Evolutionary conservation across 2,329 filamentous ascomycete species (phyloP).

Genomic region (Drechslerella coelobrocha): DNA sequence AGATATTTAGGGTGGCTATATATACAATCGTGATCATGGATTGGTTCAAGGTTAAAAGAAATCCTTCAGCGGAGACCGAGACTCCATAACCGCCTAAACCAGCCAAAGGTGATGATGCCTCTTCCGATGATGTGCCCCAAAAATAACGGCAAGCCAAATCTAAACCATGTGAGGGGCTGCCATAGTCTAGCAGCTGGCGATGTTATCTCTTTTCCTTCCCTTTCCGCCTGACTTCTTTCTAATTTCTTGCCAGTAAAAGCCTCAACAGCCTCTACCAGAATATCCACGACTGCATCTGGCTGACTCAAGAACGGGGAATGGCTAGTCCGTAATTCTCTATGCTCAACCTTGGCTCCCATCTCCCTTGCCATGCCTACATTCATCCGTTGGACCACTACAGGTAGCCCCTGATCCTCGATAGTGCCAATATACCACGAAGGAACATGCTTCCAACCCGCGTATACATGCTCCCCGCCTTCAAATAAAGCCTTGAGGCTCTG

Average conservation of each 20-base stretch:
- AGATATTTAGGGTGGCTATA: too few relatives aligned
- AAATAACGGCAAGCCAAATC: slow-evolving; percentile 42
- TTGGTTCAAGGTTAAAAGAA: too few relatives aligned
- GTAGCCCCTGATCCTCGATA: slow-evolving; percentile 59
- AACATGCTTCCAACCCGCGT: slow-evolving; percentile 63
- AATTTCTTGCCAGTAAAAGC: slow-evolving; percentile 54
- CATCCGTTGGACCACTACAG: slow-evolving; percentile 59
- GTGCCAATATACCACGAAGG: slow-evolving; percentile 62
- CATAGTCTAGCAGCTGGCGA: slow-evolving; percentile 29
- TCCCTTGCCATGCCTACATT: slow-evolving; percentile 58
- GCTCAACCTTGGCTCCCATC: slow-evolving; percentile 57
- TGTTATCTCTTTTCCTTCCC: slow-evolving; percentile 10
- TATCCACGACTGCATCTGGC: slow-evolving; percentile 58
- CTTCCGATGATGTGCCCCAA: slow-evolving; percentile 47
- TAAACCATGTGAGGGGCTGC: slow-evolving; percentile 50
- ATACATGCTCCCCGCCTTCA: slow-evolving; percentile 60
- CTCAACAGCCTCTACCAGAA: slow-evolving; percentile 58
- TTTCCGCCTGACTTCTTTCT: slow-evolving; percentile 2
- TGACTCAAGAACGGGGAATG: slow-evolving; percentile 64
- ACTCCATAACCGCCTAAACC: slow-evolving; percentile 37
- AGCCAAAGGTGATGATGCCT: slow-evolving; percentile 36
- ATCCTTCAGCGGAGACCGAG: slow-evolving; percentile 5
- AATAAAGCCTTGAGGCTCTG: slow-evolving; percentile 61
- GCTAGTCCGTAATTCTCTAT: slow-evolving; percentile 60
- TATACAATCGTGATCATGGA: too few relatives aligned